Evolutionary conservation across 768 basidiomycete genomes (phyloP), one percentile per base, ranked within the genome.

Genomic region (Cystofilobasidium capitatum): DNA sequence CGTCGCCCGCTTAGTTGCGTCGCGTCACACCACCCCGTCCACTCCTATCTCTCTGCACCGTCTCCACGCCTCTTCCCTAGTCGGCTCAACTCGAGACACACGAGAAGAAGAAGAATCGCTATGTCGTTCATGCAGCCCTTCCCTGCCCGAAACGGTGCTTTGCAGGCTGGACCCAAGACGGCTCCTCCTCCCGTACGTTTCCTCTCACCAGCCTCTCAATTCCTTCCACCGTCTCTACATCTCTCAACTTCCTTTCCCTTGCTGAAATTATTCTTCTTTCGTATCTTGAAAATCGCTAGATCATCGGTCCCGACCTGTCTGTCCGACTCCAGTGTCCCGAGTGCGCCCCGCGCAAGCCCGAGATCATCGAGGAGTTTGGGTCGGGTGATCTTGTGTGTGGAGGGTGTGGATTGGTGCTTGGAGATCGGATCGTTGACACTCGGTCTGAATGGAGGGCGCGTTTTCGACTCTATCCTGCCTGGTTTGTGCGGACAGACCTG

Each of bases 321-420:
- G 76, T 77, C 37, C 60, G 72, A n/a, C 74, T 74, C 29, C 88
- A 93, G 72, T 98, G 94, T 76, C 93, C 92, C 26, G 93, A 98
- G 74, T 97, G 94, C 81, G 82, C 88, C 79, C 88, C 90, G 75
- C 89, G 90, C 65, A 88, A 89, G 74, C 91, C 92, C 17, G 86
- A 92, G 71, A 93, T 99, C 75, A 84, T 92, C 74, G 96, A 99
- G 81, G 91, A 98, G 81, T 98, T 94, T 79, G 89, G 90, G 74
- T 88, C 89, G 72, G 96, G 96, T 74, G 96, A 99, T 79, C 85
- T 98, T 76, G 96, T 98, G 72, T 78, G 77, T 65, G 76, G 74
- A 2, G 76, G 76, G 54, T 75, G 77, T 72, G 78, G 93, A 66
- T 82, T 97, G 72, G 92, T 99, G 72, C 80, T 98, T 71, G 94